phyloP scores from a whole-genome alignment of 805 yeast species.

The Myxozyma neglecta region DNA sequence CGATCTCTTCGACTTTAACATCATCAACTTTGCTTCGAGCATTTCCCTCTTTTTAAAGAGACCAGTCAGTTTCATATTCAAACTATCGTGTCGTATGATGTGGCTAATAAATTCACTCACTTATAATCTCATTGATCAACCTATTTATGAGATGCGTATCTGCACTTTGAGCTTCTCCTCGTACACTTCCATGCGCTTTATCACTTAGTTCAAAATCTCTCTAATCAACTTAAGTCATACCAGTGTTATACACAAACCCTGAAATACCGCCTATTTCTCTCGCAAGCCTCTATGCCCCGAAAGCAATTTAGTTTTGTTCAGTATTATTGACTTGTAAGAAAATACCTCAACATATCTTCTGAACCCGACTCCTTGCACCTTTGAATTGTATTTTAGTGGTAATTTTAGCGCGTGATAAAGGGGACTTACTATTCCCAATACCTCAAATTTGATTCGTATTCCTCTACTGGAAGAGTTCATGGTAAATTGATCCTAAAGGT shows the following conservation, averaged over 20 bases:
- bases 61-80: background rate
- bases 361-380: conserved; percentile 27
- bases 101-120: conserved; percentile 1
- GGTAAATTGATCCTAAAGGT: background rate
- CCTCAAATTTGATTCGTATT: conserved; percentile 1
- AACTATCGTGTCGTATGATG: background rate
- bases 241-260: conserved; percentile 20
- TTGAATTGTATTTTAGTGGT: background rate
- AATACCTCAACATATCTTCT: conserved; percentile 19
- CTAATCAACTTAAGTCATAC: background rate
- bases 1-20: conserved; percentile 7
- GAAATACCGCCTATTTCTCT: conserved; percentile 1
- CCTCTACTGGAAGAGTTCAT: background rate
- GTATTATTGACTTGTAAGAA: too few species aligned
- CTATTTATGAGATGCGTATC: background rate
- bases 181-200: conserved; percentile 17
- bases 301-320: background rate
- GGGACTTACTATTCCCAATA: conserved; percentile 4
- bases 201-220: background rate
- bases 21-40: conserved; percentile 8
- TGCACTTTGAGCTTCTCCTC: conserved; percentile 24
- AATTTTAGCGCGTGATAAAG: too few species aligned
- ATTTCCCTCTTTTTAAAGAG: conserved; percentile 10
- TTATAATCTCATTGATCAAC: conserved; percentile 2
- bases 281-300: conserved; percentile 4